A percentile compares a stretch with the other conserved stretches of the same genome.
Evolutionary conservation across 768 basidiomycete genomes (phyloP).

Genomic region (Mrakia blollopis): DNA sequence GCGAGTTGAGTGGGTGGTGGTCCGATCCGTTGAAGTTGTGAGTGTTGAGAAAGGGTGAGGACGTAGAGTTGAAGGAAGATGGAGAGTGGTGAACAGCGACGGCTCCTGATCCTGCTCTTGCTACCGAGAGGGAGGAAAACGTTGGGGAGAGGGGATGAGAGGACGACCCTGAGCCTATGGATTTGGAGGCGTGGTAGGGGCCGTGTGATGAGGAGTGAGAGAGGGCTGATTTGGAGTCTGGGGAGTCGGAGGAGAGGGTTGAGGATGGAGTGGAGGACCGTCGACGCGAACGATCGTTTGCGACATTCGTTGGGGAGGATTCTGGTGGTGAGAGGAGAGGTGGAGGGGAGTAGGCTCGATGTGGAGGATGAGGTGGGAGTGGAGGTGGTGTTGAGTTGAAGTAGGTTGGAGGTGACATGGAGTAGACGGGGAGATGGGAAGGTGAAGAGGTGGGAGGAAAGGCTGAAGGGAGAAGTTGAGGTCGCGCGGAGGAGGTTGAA

Average conservation of each 20-base stretch:
- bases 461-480: constrained; percentile 13
- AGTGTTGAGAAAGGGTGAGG: background rate
- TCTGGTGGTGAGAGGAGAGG: constrained; percentile 5
- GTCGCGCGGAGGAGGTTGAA: background rate
- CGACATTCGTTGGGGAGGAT: background rate
- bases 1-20: background rate
- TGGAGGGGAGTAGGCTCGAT: background rate
- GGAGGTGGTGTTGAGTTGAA: background rate
- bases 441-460: background rate
- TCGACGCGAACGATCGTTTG: background rate
- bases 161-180: background rate
- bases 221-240: constrained; percentile 9
- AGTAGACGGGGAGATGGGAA: background rate
- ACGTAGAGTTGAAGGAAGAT: background rate
- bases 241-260: constrained; percentile 11
- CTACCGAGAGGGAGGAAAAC: constrained; percentile 12
- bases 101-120: background rate
- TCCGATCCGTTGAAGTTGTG: background rate
- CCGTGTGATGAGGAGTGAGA: background rate
- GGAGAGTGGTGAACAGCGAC: background rate
- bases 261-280: constrained; percentile 3
- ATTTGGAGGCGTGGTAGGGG: background rate
- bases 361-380: background rate
- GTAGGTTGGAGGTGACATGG: background rate
- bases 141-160: constrained; percentile 11